Base-by-base conservation (phyloP, 805 yeast genomes). In the Teunomyces pallodes region DNA sequence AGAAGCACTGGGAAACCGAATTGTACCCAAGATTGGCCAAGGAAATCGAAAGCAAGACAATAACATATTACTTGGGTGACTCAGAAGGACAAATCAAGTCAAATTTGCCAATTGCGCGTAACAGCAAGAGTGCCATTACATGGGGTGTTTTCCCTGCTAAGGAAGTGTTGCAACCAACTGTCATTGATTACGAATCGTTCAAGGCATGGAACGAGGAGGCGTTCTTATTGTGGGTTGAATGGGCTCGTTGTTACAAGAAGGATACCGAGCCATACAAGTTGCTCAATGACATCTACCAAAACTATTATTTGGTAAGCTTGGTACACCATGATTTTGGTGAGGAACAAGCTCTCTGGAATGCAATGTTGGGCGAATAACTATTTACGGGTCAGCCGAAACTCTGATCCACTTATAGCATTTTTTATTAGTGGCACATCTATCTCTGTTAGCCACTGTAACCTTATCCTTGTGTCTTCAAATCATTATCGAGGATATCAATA, bases 121-220 rank as follows among this genome's bases (percentile, higher is more conserved):
- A 60, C 46, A 80, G 60, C 30, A 83, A 90, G 39, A 86, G 84
- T 54, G 96, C 94, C 26, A 95, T 94, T 7, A 94, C 99, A 1
- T 94, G 99, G 99, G 99, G 98, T 53, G 96, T 87, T 2, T 92
- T 94, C 76, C 96, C 96, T 6, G 85, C 85, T 65, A 81, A 90
- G 54, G 96, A 90, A 61, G 84, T 90, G 32, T 80, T 90, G 32
- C 97, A 91, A 66, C 87, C 97, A 0, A 94, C 99, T 0, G 86
- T 91, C 52, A 84, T 94, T 48, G 97, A 91, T 61, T 87, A 83
- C 56, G 96, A 90, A 57, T 89, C 97, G 1, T 92, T 94, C 72
- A 80, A 81, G 55, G 97, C 97, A 0, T 94, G 99, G 99, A 81
- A 86, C 56, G 97, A 91, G 59, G 99, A 94, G 65, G 96, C 96